Base-by-base conservation (phyloP, 768 basidiomycete species). In the Lactarius sp. region DNA sequence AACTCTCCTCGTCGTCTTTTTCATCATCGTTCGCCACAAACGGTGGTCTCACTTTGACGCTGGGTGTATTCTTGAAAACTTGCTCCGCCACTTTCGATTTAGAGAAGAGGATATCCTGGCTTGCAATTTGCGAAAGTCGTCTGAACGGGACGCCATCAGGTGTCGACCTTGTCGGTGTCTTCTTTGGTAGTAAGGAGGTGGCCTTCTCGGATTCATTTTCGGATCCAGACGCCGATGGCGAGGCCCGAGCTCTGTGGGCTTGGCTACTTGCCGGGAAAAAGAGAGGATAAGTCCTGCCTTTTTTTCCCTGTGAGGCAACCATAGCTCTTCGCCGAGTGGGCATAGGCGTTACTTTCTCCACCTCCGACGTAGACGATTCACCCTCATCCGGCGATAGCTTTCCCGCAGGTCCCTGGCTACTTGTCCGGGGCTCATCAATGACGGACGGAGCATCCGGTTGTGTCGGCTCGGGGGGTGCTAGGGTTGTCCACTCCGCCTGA, bases 221-320 rank as follows among this genome's bases (percentile, higher is more conserved):
- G 31, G 67, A 66, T 47, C 12, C 54, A 18, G 65, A 60, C 13
- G 56, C 39, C 36, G 63, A 51, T 5, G 46, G 41, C 2, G 64
- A 49, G 2, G 33, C 50, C 42, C 39, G 49, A 27, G 5, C n/a
- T 52, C 44, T 52, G 8, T 52, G 61, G n/a, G 42, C 46, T 52
- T 68, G 67, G 47, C 67, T 68, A 42, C 65, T 66, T 2, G 61
- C 65, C 5, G 65, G 65, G 31, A 66, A 49, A 52, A 68, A 68
- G 14, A 68, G 65, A 12, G 65, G 57, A 13, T 51, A 27, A 18
- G 10, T 9, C 9, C 3, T 10, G n/a, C 53, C 34, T 54, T 20
- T 46, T 51, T 51, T 44, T 36, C 41, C n/a, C 27, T 20, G 27
- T 34, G 60, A 47, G 14, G 22, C 8, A 37, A 3, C n/a, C 39